Evolutionary conservation across 2,329 filamentous ascomycete genomes (phyloP), one percentile per base, ranked within the genome.

Genomic region (Kalmusia sp.): DNA sequence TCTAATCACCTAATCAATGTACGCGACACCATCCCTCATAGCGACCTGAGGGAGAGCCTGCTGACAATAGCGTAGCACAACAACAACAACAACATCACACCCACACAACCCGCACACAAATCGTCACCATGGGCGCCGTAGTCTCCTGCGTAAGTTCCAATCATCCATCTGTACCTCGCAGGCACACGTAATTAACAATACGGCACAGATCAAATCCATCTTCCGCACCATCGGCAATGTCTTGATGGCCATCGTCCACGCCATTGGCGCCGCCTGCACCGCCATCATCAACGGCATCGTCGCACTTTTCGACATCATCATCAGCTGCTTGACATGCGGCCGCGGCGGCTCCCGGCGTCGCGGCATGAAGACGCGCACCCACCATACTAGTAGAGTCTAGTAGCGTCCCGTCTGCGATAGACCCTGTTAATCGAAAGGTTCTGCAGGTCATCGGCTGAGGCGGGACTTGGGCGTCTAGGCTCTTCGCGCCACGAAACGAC

Each of bases 111-210:
- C 35, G 50, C 33, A 53, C 35, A 50, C 51, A 47, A 58, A 59
- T 54, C 63, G 25, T 34, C 68, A 87, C 75, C 64, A 93, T 95
- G 91, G 91, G 91, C 79, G 90, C 88, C 76, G 87, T 95, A 69
- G 81, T 92, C 63, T 93, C 90, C 73, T 93, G 90, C 73, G 90
- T 93, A 90, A 69, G 89, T 84, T 46, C 19, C 30, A 21, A 38
- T n/a, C 46, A 33, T 11, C 40, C 31, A 34, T 3, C 24, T 22
- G n/a, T 33, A 35, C 19, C 25, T 15, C 21, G 19, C 24, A 43
- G 22, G 11, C 21, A 9, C 25, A 43, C 25, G 4, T 35, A 12
- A 4, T 68, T 72, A 62, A 73, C 59, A 57, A 6, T n/a, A 9
- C 11, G 4, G 7, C 9, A 15, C 54, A 78, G 76, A 74, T 79